Conservation (phyloP, 1,284 basidiomycete species). For the Austropuccinia psidii region DNA sequence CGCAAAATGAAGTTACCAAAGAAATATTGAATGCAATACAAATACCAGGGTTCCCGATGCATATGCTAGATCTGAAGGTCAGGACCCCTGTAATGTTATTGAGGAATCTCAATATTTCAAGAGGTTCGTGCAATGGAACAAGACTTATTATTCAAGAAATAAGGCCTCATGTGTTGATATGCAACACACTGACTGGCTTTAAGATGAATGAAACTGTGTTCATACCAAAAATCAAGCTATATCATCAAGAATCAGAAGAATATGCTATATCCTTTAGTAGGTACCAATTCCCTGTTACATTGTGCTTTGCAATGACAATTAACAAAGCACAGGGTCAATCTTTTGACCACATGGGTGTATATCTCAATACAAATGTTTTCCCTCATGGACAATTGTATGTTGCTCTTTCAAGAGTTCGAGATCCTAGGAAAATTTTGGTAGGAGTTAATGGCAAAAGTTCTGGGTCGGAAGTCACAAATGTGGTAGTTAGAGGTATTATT, state of each 20-base stretch:
- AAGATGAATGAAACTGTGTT: neutral
- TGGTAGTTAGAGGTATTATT: too few relatives aligned
- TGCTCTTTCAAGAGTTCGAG: too few relatives aligned
- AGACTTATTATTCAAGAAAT: neutral
- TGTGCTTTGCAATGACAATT: slow-evolving; percentile 51
- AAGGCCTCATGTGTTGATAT: neutral
- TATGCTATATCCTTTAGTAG: neutral
- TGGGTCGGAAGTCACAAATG: too few relatives aligned
- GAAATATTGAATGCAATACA: neutral
- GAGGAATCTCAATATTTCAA: neutral
- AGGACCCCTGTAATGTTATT: neutral
- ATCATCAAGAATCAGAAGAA: neutral
- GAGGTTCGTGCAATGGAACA: too few relatives aligned
- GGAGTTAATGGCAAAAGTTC: too few relatives aligned
- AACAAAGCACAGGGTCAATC: slow-evolving; percentile 53
- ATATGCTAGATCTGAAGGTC: neutral
- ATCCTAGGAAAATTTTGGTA: too few relatives aligned
- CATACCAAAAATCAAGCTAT: neutral
- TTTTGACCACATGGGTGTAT: slow-evolving; percentile 44
- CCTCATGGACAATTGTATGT: slow-evolving; percentile 52
- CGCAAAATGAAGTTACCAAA: neutral
- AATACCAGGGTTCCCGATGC: neutral
- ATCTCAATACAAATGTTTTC: slow-evolving; percentile 49
- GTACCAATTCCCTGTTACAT: slow-evolving; percentile 49
- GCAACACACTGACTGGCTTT: neutral